Evolutionary conservation across 306 rosid species (phyloP), one percentile per base, ranked within the genome.

Genomic region (Corylus avellana): DNA sequence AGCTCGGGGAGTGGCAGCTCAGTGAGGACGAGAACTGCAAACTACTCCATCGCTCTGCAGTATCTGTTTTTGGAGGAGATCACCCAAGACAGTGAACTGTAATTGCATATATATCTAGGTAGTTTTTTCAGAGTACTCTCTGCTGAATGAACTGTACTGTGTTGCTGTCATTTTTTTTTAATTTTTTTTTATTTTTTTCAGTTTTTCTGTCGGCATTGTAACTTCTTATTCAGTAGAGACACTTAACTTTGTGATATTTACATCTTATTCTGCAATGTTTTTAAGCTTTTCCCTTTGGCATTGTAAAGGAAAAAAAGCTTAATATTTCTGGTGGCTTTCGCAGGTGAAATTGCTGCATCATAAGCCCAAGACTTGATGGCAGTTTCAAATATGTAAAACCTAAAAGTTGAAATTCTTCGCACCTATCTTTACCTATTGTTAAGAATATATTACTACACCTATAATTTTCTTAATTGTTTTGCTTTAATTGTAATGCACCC

Each of bases 41-140:
- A 86, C 75, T 94, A 92, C 77, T 92, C 97, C 78, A 80, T 91
- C 62, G 92, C 97, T 85, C 97, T 92, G 80, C 98, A 92, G 71
- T 84, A 82, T 74, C 90, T 94, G 67, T 75, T 84, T 70, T 84
- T 88, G 63, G 91, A 86, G 73, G 90, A 85, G 75, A 86, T 87
- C 61, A 71, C 80, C 5, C 82, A 87, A 78, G 90, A 81, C 68
- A 70, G 42, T 49, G 82, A 73, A 70, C 61, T 5, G 58, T 79
- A 72, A 73, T 10, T 12, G 7, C 18, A 11, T n/a, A 51, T 16
- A 68, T 7, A 39, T 39, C 44, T 9, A 68, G 10, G 22, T n/a
- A 1, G 29, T 68, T 44, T 12, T n/a, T 18, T 32, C 35, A 68
- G 3, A 68, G 9, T 68, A 68, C 29, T 13, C 70, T 63, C 14